A percentile compares a stretch with the other conserved stretches of the same genome.
Evolutionary conservation across 2,329 filamentous ascomycete genomes (phyloP).

Genomic region (Cladobotryum mycophilum): DNA sequence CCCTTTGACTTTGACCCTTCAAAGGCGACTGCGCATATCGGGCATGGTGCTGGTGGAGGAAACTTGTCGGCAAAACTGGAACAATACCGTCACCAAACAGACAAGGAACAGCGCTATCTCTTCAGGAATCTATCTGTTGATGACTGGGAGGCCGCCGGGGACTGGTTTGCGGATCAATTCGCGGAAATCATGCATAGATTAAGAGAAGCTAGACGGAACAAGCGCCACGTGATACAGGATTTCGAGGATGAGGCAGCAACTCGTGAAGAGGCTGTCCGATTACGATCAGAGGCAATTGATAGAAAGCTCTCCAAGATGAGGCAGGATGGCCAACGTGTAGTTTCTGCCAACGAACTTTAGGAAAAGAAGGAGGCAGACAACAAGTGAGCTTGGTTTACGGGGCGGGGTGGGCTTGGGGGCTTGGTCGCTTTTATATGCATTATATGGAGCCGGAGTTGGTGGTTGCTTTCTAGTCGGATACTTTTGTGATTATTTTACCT

Average conservation of each 20-base stretch:
- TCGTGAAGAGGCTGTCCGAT: slow-evolving; percentile 48
- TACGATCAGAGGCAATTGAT: slow-evolving; percentile 48
- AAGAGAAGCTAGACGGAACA: slow-evolving; percentile 41
- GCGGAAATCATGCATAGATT: slow-evolving; percentile 42
- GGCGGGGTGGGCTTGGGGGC: not conserved
- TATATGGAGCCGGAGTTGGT: slow-evolving; percentile 7
- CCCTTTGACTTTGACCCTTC: slow-evolving; percentile 53
- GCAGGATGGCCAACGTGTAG: slow-evolving; percentile 51
- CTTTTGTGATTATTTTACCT: no score
- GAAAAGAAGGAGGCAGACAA: not conserved
- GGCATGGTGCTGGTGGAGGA: slow-evolving; percentile 30
- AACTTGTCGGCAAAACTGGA: slow-evolving; percentile 43
- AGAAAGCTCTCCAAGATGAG: slow-evolving; percentile 49
- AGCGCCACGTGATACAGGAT: slow-evolving; percentile 41
- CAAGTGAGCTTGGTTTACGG: no score
- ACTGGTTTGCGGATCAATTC: slow-evolving; percentile 55
- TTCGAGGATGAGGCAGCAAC: slow-evolving; percentile 52
- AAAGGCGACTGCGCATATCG: slow-evolving; percentile 33
- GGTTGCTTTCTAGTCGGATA: not conserved
- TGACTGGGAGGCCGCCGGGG: slow-evolving; percentile 54
- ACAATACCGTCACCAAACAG: slow-evolving; percentile 42
- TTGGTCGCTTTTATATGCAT: not conserved
- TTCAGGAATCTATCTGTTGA: slow-evolving; percentile 47
- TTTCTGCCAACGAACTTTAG: slow-evolving; percentile 34
- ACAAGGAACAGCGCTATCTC: slow-evolving; percentile 42